phyloP scores from a whole-genome alignment of 2,329 filamentous ascomycete species.

The Alternaria sp. region DNA sequence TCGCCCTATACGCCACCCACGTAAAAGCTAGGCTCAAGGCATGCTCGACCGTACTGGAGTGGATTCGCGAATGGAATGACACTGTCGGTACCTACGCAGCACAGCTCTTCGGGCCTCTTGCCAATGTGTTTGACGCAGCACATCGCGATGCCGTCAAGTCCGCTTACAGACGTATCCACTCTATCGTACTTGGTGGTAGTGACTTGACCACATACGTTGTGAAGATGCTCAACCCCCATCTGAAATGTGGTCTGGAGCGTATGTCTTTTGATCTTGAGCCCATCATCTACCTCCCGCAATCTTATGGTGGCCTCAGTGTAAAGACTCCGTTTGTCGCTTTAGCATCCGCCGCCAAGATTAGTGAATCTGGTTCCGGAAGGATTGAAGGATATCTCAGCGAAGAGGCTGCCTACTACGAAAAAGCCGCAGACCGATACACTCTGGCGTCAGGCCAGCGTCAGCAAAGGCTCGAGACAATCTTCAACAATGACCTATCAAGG shows the following conservation, averaged over 20 bases:
- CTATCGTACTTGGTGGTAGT: slow-evolving; percentile 26
- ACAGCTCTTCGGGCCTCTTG: slow-evolving; percentile 37
- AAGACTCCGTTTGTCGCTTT: slow-evolving; percentile 36
- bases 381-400: slow-evolving; percentile 16
- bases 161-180: slow-evolving; percentile 31
- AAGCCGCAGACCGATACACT: slow-evolving; percentile 16
- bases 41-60: slow-evolving; percentile 30
- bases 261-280: slow-evolving; percentile 27
- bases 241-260: background rate
- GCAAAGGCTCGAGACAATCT: slow-evolving; percentile 21
- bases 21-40: slow-evolving; percentile 29
- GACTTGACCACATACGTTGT: slow-evolving; percentile 30
- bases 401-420: slow-evolving; percentile 21
- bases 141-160: slow-evolving; percentile 32
- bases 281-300: slow-evolving; percentile 33
- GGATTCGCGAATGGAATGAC: slow-evolving; percentile 38
- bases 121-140: slow-evolving; percentile 30
- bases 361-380: slow-evolving; percentile 2
- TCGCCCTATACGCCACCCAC: slow-evolving; percentile 22
- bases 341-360: slow-evolving; percentile 22
- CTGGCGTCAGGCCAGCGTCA: slow-evolving; percentile 14
- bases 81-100: slow-evolving; percentile 31
- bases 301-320: slow-evolving; percentile 39
- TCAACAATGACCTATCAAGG: slow-evolving; percentile 17
- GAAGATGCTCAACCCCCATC: slow-evolving; percentile 17